A percentile compares a stretch with the other conserved stretches of the same genome.
phyloP scores from a whole-genome alignment of 129 eudicot species.

The Tagetes erecta region DNA sequence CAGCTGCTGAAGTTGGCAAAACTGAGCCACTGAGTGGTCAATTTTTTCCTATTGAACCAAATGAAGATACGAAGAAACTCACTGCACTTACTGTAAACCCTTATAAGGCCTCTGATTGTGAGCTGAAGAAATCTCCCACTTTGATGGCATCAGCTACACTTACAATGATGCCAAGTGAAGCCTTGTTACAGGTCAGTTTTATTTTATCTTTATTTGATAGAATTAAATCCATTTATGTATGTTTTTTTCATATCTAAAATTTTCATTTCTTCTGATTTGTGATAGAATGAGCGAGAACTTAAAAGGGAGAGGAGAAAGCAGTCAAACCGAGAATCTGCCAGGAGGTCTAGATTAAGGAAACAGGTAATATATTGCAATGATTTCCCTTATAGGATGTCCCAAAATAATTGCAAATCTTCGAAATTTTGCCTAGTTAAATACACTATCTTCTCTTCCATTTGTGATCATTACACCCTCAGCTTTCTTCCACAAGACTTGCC shows the following conservation, averaged over 20 bases:
- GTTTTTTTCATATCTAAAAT: not conserved
- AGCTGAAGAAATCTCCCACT: conserved; percentile 53
- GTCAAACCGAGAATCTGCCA: conserved; percentile 94
- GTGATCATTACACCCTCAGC: not conserved
- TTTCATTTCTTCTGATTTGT: conserved; percentile 13
- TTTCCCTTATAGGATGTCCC: not conserved
- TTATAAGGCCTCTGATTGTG: conserved; percentile 37
- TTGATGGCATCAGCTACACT: conserved; percentile 39
- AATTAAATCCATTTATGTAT: not conserved
- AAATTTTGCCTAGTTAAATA: not conserved
- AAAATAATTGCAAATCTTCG: not conserved
- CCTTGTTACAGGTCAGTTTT: conserved; percentile 61
- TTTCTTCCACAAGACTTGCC: not conserved
- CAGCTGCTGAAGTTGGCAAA: conserved; percentile 46
- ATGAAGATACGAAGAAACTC: conserved; percentile 48
- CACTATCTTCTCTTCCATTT: not conserved
- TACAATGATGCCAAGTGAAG: conserved; percentile 50
- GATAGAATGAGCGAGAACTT: conserved; percentile 82
- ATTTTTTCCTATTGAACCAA: conserved; percentile 32
- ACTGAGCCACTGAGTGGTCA: conserved; percentile 42
- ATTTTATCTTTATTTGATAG: not conserved
- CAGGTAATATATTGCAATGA: conserved; percentile 49
- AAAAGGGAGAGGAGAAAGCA: conserved; percentile 93
- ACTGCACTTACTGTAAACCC: conserved; percentile 38
- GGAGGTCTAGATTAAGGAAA: conserved; percentile 92